These are phyloP conservation scores for Tilletiopsis washingtonensis DNA, from an alignment of 1,284 basidiomycete genomes.

Conservation along the genomic window DNA sequence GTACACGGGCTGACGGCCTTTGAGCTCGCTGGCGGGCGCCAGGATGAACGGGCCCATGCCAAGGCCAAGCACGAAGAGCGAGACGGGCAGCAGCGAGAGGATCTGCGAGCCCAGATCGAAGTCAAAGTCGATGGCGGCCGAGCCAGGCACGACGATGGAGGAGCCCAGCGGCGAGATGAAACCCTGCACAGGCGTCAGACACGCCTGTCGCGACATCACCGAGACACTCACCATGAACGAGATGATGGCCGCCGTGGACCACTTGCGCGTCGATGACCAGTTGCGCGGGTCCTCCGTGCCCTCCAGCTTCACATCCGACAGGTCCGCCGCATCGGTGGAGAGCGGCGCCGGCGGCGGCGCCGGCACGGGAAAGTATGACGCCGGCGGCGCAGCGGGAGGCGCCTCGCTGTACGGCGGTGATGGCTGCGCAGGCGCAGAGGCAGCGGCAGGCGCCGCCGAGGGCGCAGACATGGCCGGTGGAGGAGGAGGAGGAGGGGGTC, in stretches of 20 bases:
- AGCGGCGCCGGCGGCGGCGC: no score
- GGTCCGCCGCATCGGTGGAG: no score
- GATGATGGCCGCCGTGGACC: slow-evolving; percentile 30
- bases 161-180: slow-evolving; percentile 41
- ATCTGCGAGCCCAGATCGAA: slow-evolving; percentile 19
- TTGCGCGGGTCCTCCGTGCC: slow-evolving; percentile 14
- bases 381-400: no score
- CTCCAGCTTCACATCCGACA: slow-evolving; percentile 5
- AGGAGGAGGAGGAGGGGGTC: no score
- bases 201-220: no score
- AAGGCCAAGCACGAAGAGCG: slow-evolving; percentile 30
- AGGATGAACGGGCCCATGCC: slow-evolving; percentile 50
- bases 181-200: no score
- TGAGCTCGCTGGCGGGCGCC: slow-evolving; percentile 51
- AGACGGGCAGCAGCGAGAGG: slow-evolving; percentile 26
- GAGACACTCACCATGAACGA: no score
- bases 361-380: no score
- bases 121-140: slow-evolving; percentile 14
- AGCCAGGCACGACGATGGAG: slow-evolving; percentile 31
- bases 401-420: no score
- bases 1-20: slow-evolving; percentile 50
- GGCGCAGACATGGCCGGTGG: no score
- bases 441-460: no score
- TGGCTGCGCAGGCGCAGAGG: no score
- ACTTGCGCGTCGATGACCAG: slow-evolving; percentile 17